phyloP scores from a whole-genome alignment of 371 early-diverging fungal species.

The Actinomortierella wolfii region DNA sequence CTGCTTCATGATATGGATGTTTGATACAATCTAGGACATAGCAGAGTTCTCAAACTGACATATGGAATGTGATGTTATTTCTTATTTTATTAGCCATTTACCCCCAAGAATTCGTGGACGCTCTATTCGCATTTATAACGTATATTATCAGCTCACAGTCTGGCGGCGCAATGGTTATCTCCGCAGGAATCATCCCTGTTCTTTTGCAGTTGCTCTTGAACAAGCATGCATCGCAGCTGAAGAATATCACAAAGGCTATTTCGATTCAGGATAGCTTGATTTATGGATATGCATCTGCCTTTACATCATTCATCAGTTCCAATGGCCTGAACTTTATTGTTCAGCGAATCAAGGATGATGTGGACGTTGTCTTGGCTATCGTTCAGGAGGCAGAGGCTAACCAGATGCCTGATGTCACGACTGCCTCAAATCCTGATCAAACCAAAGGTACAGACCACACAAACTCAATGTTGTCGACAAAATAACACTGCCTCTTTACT shows the following conservation, averaged over 20 bases:
- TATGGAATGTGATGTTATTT: no score
- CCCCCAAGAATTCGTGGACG: slow-evolving; percentile 82
- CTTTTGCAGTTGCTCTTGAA: slow-evolving; percentile 68
- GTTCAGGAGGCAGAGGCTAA: slow-evolving; percentile 35
- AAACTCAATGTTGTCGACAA: not conserved
- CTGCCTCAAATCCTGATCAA: slow-evolving; percentile 5
- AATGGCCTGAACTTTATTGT: slow-evolving; percentile 83
- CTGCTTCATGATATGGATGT: no score
- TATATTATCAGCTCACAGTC: slow-evolving; percentile 78
- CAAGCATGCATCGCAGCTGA: slow-evolving; percentile 54
- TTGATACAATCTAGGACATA: no score
- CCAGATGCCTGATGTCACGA: slow-evolving; percentile 47
- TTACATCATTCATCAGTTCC: slow-evolving; percentile 80
- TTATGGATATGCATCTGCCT: slow-evolving; percentile 76
- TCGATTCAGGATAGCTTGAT: slow-evolving; percentile 82
- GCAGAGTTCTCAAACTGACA: no score
- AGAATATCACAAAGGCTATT: slow-evolving; percentile 74
- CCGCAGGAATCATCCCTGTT: slow-evolving; percentile 86
- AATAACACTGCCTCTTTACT: not conserved
- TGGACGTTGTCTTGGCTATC: slow-evolving; percentile 49
- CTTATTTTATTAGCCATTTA: slow-evolving; percentile 40
- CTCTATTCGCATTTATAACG: slow-evolving; percentile 78
- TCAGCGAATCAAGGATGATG: slow-evolving; percentile 76
- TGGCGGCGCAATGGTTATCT: slow-evolving; percentile 89
- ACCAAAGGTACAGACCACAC: slow-evolving; percentile 45